These are phyloP conservation scores for Didymella pomorum DNA, from an alignment of 2,329 filamentous ascomycete species.

Conservation along the genomic window DNA sequence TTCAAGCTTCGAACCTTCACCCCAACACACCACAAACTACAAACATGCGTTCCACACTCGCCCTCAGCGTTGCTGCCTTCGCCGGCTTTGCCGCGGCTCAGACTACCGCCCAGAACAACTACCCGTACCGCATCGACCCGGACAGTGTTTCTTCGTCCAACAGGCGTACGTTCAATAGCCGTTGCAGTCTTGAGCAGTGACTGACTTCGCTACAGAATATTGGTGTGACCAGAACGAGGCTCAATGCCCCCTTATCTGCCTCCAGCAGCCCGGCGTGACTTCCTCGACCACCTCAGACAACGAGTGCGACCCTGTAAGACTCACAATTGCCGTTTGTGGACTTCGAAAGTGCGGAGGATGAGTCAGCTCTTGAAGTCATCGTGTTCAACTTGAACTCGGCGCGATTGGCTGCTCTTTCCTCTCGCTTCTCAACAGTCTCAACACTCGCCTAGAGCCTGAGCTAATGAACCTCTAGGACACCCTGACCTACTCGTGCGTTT, in stretches of 20 bases:
- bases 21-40: constrained; percentile 26
- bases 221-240: constrained; percentile 73
- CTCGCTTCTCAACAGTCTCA: constrained; percentile 14
- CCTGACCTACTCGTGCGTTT: constrained; percentile 76
- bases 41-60: constrained; percentile 58
- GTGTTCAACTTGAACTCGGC: neutral
- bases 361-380: neutral
- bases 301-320: constrained; percentile 69
- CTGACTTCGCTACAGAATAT: constrained; percentile 53
- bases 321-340: neutral
- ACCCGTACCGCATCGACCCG: constrained; percentile 67
- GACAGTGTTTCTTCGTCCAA: constrained; percentile 61
- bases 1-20: constrained; percentile 4
- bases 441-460: neutral
- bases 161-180: constrained; percentile 58
- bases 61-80: constrained; percentile 62
- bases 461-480: constrained; percentile 44
- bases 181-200: neutral
- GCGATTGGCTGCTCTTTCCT: constrained; percentile 8
- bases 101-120: constrained; percentile 30
- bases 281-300: constrained; percentile 63
- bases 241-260: constrained; percentile 76
- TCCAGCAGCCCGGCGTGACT: constrained; percentile 62
- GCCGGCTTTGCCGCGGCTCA: constrained; percentile 63
- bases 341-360: neutral